Conservation (phyloP, 2,329 filamentous ascomycete species). For the Fusarium tjaetaba region DNA sequence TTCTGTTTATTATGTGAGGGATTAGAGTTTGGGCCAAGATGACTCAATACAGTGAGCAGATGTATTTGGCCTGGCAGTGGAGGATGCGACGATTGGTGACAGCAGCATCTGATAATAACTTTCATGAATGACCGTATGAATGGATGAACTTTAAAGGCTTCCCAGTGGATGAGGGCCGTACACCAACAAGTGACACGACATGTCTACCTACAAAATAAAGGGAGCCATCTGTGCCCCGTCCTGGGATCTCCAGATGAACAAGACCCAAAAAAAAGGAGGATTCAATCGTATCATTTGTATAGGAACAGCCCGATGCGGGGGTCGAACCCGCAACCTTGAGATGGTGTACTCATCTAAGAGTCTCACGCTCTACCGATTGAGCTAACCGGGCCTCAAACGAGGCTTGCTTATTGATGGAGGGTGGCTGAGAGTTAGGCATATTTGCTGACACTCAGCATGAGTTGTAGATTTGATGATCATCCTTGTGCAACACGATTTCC, state of each 20-base stretch:
- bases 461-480: neutral
- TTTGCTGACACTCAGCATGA: neutral
- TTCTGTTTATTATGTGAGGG: slow-evolving; percentile 72
- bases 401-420: neutral
- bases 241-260: neutral
- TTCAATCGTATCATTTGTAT: slow-evolving; percentile 41
- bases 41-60: slow-evolving; percentile 35
- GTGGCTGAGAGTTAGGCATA: rapidly evolving
- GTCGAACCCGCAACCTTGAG: slow-evolving; percentile 68
- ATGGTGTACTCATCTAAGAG: slow-evolving; percentile 58
- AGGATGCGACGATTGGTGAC: neutral
- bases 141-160: neutral
- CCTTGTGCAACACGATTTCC: neutral
- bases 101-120: neutral
- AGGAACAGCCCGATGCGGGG: slow-evolving; percentile 55
- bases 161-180: neutral
- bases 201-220: neutral
- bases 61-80: neutral
- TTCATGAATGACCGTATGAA: slow-evolving; percentile 4
- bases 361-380: slow-evolving; percentile 73
- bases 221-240: too few relatives aligned
- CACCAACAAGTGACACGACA: neutral
- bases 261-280: neutral
- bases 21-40: slow-evolving; percentile 62
- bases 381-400: slow-evolving; percentile 49